Percentiles rank a stretch among this genome's conserved stretches.
These are phyloP conservation scores for Taiozyma sp. DNA, from an alignment of 1,139 yeast species.

Conservation along the genomic window DNA sequence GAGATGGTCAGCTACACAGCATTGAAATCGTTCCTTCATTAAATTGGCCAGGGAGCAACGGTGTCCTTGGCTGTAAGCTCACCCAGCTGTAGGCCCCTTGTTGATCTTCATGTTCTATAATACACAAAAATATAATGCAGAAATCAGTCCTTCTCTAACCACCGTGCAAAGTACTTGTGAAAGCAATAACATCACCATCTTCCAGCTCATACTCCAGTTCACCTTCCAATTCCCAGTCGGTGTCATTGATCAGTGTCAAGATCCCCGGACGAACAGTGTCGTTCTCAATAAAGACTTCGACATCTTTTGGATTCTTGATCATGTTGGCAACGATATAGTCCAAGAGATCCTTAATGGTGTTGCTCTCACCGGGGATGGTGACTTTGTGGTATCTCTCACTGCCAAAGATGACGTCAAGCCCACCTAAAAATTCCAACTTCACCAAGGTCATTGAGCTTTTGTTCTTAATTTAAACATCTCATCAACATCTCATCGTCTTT, in stretches of 20 bases:
- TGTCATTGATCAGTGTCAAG: constrained; percentile 83
- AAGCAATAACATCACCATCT: constrained; percentile 72
- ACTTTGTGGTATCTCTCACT: constrained; percentile 6
- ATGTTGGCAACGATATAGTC: constrained; percentile 48
- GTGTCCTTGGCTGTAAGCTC: not conserved
- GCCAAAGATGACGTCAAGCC: constrained; percentile 13
- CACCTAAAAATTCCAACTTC: constrained; percentile 11
- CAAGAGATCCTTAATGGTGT: constrained; percentile 35
- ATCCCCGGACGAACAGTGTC: constrained; percentile 82
- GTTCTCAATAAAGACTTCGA: constrained; percentile 77
- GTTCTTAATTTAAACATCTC: no score
- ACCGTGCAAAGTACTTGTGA: constrained; percentile 93
- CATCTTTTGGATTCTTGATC: constrained; percentile 58
- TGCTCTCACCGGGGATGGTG: constrained; percentile 3
- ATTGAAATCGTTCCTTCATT: not conserved
- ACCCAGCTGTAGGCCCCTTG: not conserved
- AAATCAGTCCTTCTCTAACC: constrained; percentile 43
- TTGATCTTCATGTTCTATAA: not conserved
- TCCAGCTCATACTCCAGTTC: constrained; percentile 76
- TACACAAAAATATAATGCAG: constrained; percentile 25
- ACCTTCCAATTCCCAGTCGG: constrained; percentile 97
- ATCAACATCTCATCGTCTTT: no score
- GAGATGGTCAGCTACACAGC: not conserved
- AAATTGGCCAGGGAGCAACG: not conserved
- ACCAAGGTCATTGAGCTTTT: not conserved